Evolutionary conservation across 108 stramenopile genomes (phyloP).

Genomic region (Phaeodactylum tricornutum): DNA sequence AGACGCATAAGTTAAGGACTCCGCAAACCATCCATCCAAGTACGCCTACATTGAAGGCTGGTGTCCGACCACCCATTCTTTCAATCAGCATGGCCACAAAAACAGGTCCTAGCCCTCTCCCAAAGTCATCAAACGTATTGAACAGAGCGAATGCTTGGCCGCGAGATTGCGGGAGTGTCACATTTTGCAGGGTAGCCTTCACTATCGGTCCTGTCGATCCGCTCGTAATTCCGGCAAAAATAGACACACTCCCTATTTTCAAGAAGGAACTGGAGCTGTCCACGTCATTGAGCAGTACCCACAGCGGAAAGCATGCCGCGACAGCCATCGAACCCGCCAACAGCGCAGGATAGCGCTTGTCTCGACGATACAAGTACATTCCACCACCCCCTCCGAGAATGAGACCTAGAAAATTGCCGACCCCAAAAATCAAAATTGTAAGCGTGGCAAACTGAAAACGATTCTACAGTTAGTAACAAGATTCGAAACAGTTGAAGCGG

Average conservation of each 20-base stretch:
- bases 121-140: constrained; percentile 78
- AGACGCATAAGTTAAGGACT: constrained; percentile 50
- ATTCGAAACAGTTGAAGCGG: not conserved
- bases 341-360: constrained; percentile 50
- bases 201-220: constrained; percentile 70
- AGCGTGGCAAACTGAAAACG: constrained; percentile 43
- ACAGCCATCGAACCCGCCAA: constrained; percentile 50
- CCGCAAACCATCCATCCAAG: constrained; percentile 71
- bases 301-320: constrained; percentile 56
- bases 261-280: constrained; percentile 17
- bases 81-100: constrained; percentile 62
- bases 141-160: constrained; percentile 75
- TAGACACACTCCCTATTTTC: constrained; percentile 16
- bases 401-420: constrained; percentile 70
- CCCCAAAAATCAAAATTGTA: constrained; percentile 51
- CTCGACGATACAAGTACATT: constrained; percentile 38
- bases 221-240: constrained; percentile 40
- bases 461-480: not conserved
- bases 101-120: constrained; percentile 77
- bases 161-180: constrained; percentile 57
- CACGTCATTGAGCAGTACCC: constrained; percentile 47
- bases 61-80: constrained; percentile 35
- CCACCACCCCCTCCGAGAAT: constrained; percentile 62
- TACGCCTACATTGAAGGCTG: constrained; percentile 67
- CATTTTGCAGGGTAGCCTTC: constrained; percentile 74